These are phyloP conservation scores for Pilasporangium apinafurcum DNA, from an alignment of 352 stramenopile genomes.

Conservation along the genomic window DNA sequence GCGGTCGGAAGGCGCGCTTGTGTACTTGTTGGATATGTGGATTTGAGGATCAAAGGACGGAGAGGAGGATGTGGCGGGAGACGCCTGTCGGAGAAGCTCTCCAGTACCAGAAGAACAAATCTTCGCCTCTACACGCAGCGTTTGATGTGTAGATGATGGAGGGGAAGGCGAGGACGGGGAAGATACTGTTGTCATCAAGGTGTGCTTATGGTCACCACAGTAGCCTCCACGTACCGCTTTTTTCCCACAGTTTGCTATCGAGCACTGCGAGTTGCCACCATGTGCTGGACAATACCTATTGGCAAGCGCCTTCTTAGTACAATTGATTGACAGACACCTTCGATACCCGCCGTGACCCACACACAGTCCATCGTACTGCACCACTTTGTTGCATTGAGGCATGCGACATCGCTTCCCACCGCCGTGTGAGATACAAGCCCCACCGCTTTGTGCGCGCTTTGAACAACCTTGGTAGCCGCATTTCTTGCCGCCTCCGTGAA, in stretches of 20 bases:
- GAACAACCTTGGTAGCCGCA: slow-evolving; percentile 27
- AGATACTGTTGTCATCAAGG: no score
- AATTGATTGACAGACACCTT: slow-evolving; percentile 27
- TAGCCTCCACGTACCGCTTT: slow-evolving; percentile 19
- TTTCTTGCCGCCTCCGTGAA: slow-evolving; percentile 42
- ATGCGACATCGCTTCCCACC: slow-evolving; percentile 26
- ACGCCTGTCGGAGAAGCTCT: no score
- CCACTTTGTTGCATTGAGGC: slow-evolving; percentile 25
- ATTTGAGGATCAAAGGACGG: no score
- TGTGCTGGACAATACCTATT: slow-evolving; percentile 29
- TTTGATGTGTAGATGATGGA: no score
- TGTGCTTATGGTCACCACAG: slow-evolving; percentile 15
- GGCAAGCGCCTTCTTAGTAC: slow-evolving; percentile 23
- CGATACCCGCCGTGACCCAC: slow-evolving; percentile 38
- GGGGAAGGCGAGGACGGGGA: no score
- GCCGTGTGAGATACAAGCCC: slow-evolving; percentile 34
- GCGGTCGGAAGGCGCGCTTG: no score
- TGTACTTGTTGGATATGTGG: no score
- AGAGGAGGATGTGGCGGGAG: no score
- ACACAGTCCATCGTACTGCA: slow-evolving; percentile 36
- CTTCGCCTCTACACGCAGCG: no score
- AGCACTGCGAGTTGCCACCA: slow-evolving; percentile 23
- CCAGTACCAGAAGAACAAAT: no score
- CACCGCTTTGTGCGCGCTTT: slow-evolving; percentile 33
- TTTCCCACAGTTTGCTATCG: slow-evolving; percentile 6